Evolutionary conservation across 2,329 filamentous ascomycete species (phyloP).

Genomic region (Alternaria angustiovoidea): DNA sequence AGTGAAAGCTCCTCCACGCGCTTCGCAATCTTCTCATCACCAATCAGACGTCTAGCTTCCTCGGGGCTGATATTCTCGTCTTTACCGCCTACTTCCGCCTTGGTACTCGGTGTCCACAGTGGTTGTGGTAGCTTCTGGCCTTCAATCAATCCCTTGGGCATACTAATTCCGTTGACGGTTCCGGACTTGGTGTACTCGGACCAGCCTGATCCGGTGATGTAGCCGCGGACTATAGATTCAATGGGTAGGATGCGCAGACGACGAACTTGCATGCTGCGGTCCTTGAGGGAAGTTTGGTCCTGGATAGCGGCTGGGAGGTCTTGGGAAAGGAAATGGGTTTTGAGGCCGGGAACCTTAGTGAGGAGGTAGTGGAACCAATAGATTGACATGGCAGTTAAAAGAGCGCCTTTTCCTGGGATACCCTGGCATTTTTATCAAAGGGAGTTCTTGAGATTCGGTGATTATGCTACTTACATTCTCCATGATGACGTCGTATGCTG

Average conservation of each 20-base stretch:
- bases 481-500: slow-evolving; percentile 93
- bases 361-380: slow-evolving; percentile 73
- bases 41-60: slow-evolving; percentile 62
- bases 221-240: slow-evolving; percentile 87
- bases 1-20: slow-evolving; percentile 72
- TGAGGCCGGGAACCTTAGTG: slow-evolving; percentile 63
- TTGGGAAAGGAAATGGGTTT: slow-evolving; percentile 70
- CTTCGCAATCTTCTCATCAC: slow-evolving; percentile 70
- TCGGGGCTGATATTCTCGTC: slow-evolving; percentile 86
- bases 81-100: slow-evolving; percentile 79
- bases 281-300: slow-evolving; percentile 53
- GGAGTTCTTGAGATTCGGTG: neutral
- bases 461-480: slow-evolving; percentile 67
- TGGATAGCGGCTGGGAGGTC: slow-evolving; percentile 61
- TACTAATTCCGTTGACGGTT: slow-evolving; percentile 79
- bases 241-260: slow-evolving; percentile 78
- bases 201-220: slow-evolving; percentile 88
- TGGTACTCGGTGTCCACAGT: slow-evolving; percentile 84
- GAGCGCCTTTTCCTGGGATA: slow-evolving; percentile 71
- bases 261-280: slow-evolving; percentile 80
- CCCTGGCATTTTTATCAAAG: slow-evolving; percentile 57
- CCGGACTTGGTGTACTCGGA: slow-evolving; percentile 75
- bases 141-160: slow-evolving; percentile 73
- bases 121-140: slow-evolving; percentile 73
- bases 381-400: slow-evolving; percentile 70